Evolutionary conservation across 352 stramenopile genomes (phyloP).

Genomic region (Phytophthora sansomeana): DNA sequence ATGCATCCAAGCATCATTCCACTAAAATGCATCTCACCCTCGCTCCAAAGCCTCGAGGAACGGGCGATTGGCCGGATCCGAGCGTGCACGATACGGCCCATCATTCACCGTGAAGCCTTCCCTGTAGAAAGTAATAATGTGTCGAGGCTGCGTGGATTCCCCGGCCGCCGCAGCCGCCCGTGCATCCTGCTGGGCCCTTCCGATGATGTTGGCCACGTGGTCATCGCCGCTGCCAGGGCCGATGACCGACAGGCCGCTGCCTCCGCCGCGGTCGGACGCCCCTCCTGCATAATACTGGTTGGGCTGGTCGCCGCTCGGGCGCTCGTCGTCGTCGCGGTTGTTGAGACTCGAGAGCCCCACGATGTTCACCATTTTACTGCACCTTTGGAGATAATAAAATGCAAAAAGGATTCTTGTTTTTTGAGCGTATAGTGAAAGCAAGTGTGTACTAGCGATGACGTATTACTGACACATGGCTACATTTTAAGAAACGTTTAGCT

Average conservation of each 20-base stretch:
- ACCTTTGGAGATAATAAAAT: background rate
- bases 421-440: slow-evolving; percentile 10
- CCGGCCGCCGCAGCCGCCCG: slow-evolving; percentile 34
- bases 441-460: background rate
- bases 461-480: slow-evolving; percentile 11
- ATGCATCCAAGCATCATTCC: too few relatives aligned
- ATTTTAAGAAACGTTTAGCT: slow-evolving; percentile 11
- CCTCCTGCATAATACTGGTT: slow-evolving; percentile 84
- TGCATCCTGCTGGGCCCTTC: slow-evolving; percentile 78
- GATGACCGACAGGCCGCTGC: slow-evolving; percentile 81
- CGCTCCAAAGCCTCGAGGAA: slow-evolving; percentile 87
- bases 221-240: slow-evolving; percentile 59
- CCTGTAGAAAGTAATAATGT: slow-evolving; percentile 88
- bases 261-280: slow-evolving; percentile 69
- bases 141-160: slow-evolving; percentile 39
- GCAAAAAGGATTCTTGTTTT: background rate
- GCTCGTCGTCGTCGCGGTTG: slow-evolving; percentile 46
- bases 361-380: slow-evolving; percentile 76
- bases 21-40: slow-evolving; percentile 26
- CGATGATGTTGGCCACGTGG: slow-evolving; percentile 85
- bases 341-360: slow-evolving; percentile 81
- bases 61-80: slow-evolving; percentile 73
- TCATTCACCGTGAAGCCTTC: slow-evolving; percentile 89
- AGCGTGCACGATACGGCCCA: slow-evolving; percentile 73
- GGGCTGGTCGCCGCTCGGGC: slow-evolving; percentile 40